Evolutionary conservation across 2,329 filamentous ascomycete genomes (phyloP), one percentile per base, ranked within the genome.

Genomic region (Didymosphaeria variabile): DNA sequence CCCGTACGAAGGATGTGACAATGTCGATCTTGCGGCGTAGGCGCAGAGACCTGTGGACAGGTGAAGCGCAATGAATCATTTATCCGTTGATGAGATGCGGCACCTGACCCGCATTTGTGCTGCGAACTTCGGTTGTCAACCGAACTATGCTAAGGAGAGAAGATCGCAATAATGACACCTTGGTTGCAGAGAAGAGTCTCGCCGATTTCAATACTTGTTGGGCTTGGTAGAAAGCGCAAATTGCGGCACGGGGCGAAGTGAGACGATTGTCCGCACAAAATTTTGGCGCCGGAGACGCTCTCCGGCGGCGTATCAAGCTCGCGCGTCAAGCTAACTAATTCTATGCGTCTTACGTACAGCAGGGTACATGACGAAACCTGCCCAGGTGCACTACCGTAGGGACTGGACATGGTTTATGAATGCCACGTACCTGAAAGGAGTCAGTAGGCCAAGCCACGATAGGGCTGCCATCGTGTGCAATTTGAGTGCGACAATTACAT

Each of bases 1-100:
- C 45, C 29, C 45, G 45, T 23, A 12, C 45, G 45, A 47, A 47
- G 45, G 45, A 47, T 31, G 45, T 31, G 45, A 47, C 23, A 47
- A 47, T 31, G 45, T 31, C 10, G 23, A 47, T 47, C 45, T 47
- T 47, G 29, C 23, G 45, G 45, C 45, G 45, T 31, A 13, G 12
- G 23, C n/a, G 45, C 12, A 23, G 31, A n/a, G 23, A 31, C 29
- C 23, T 15, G 23, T 47, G 12, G 19, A 23, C 42, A 45, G 12
- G 9, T 23, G 10, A 45, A 23, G 19, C 42, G 42, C 19, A 12
- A 44, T 44, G 40, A 23, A 21, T 45, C 42, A 45, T n/a, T 45
- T 47, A 12, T 29, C 21, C 45, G 5, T 47, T 8, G 23, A 19
- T 9, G 3, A 12, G 40, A 17, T 44, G 40, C 19, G 13, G 17